Percentiles rank a stretch among this genome's conserved stretches.
phyloP scores from a whole-genome alignment of 2,329 filamentous ascomycete genomes.

The Simplicillium sp. region DNA sequence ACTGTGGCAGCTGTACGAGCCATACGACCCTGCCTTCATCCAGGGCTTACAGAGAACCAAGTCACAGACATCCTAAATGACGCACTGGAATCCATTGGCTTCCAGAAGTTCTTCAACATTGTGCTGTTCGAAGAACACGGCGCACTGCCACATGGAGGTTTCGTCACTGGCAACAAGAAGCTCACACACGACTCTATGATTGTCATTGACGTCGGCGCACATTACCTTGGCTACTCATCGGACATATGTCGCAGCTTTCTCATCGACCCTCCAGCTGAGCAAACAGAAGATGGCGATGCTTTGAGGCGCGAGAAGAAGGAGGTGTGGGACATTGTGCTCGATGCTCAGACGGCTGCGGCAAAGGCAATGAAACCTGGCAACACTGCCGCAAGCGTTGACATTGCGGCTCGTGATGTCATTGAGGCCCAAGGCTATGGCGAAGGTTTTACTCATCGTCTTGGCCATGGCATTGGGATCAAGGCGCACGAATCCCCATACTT shows the following conservation, averaged over 20 bases:
- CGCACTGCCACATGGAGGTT: constrained; percentile 43
- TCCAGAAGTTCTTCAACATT: constrained; percentile 53
- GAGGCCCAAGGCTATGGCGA: constrained; percentile 47
- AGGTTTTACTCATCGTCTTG: constrained; percentile 52
- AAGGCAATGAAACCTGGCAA: constrained; percentile 37
- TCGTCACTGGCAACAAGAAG: constrained; percentile 38
- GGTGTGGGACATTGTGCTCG: constrained; percentile 51
- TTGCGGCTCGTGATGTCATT: constrained; percentile 49
- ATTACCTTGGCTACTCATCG: constrained; percentile 53
- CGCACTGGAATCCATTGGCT: constrained; percentile 41
- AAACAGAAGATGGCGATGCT: constrained; percentile 7
- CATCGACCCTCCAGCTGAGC: constrained; percentile 20
- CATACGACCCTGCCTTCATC: constrained; percentile 44
- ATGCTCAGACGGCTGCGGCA: constrained; percentile 49
- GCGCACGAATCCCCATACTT: constrained; percentile 56
- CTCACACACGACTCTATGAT: constrained; percentile 46
- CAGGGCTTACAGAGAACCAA: constrained; percentile 47
- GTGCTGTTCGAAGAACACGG: constrained; percentile 51
- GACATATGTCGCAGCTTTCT: constrained; percentile 57
- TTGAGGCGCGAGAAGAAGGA: constrained; percentile 38
- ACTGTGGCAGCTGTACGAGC: constrained; percentile 51
- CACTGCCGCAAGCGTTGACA: constrained; percentile 50
- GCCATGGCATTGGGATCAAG: constrained; percentile 58
- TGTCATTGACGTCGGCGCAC: constrained; percentile 53
- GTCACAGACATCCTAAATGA: constrained; percentile 46